Base-by-base conservation (phyloP, 192 early-diverging fungal genomes). In the Gigaspora rosea region DNA sequence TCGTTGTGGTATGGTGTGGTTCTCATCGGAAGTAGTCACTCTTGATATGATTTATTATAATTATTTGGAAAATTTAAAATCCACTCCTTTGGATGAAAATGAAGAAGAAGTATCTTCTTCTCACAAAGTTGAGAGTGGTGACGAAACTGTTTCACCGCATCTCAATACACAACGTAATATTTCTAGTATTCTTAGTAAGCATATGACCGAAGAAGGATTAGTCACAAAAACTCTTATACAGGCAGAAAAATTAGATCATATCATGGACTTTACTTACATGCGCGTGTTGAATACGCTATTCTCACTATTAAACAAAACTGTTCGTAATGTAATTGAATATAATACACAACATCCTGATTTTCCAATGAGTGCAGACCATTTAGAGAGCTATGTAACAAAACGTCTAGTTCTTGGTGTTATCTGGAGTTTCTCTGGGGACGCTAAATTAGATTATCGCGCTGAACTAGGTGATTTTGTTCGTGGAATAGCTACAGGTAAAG, bases 1-100 rank as follows among this genome's bases (percentile, higher is more conserved):
- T 86, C 95, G 98, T 51, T 99, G 98, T 83, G 98, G 98, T 81
- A 99, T 99, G 98, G 95, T 99, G 56, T 99, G 97, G 97, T 99
- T 98, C 82, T 94, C 52, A 1, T 56, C 52, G 52, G 93, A 94
- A 78, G 93, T 97, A 0, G 92, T 98, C 62, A 90, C 85, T 2
- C 80, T 91, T 46, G 83, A 84, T 7, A 96, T 98, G 94, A 80
- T 93, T 35, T 89, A 91, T 79, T 79, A 88, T 77, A 86, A 96
- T 80, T 98, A 98, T 76, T 86, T 99, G 59, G 90, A 89, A 35
- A 91, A 91, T 2, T 82, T 99, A 7, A 88, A 90, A 36, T 80
- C 82, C 13, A 86, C 91, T 46, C 85, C 91, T 13, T 87, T 97
- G 85, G 92, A 92, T 77, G 96, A 96, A 62, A 86, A 80, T 48